phyloP scores from a whole-genome alignment of 2,329 filamentous ascomycete species.

The Cryphonectria carpinicola region DNA sequence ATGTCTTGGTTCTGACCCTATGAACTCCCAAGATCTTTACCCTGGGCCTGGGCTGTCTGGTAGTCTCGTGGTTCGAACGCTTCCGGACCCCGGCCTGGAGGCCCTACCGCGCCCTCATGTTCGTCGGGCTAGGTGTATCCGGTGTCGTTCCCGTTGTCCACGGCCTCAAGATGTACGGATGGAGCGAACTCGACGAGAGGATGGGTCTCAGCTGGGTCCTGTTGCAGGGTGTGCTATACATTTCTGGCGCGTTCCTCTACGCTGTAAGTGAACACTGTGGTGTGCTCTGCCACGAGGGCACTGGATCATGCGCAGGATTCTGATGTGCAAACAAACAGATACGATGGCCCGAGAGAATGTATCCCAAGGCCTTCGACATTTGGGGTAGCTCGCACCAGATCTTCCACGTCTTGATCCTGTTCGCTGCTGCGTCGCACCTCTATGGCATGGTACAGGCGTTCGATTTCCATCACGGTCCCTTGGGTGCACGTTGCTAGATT shows the following conservation, averaged over 20 bases:
- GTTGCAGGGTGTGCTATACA: slow-evolving; percentile 80
- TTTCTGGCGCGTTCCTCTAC: slow-evolving; percentile 83
- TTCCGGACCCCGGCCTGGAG: slow-evolving; percentile 86
- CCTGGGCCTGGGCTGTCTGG: slow-evolving; percentile 75
- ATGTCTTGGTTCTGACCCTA: not conserved
- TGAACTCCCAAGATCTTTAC: slow-evolving; percentile 67
- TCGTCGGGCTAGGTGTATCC: slow-evolving; percentile 82
- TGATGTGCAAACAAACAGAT: slow-evolving; percentile 46
- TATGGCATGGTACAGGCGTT: slow-evolving; percentile 83
- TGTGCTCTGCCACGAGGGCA: not conserved
- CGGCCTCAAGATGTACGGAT: slow-evolving; percentile 69
- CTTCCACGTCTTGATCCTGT: slow-evolving; percentile 86
- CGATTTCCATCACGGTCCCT: slow-evolving; percentile 74
- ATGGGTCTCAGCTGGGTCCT: slow-evolving; percentile 84
- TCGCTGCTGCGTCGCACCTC: slow-evolving; percentile 81
- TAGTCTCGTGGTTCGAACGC: slow-evolving; percentile 76
- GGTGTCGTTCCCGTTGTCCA: slow-evolving; percentile 84
- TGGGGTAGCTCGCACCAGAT: slow-evolving; percentile 95
- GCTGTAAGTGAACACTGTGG: slow-evolving; percentile 59
- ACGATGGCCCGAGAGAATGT: slow-evolving; percentile 80
- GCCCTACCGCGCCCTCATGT: slow-evolving; percentile 86
- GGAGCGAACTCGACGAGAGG: slow-evolving; percentile 65
- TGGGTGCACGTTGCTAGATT: slow-evolving; percentile 54
- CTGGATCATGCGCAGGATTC: not conserved
- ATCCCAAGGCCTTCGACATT: slow-evolving; percentile 82